Conservation (phyloP, 1,284 basidiomycete genomes). For the Cystobasidium pallidum region DNA sequence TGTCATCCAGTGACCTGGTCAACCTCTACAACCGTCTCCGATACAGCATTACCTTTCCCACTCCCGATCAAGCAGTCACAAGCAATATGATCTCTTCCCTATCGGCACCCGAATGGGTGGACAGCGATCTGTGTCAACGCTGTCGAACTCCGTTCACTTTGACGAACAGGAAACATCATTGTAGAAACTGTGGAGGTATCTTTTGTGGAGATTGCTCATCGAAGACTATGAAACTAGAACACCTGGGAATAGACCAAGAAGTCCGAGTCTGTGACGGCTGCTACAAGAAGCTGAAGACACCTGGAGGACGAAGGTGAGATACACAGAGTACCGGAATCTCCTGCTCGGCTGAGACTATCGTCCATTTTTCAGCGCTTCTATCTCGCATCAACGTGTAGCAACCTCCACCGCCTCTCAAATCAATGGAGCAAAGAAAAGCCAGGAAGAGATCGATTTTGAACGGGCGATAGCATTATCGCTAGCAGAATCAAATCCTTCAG, state of each 20-base stretch:
- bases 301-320: conserved; percentile 32
- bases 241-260: conserved; percentile 89
- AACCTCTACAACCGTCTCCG: conserved; percentile 79
- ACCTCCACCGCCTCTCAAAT: neutral
- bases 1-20: conserved; percentile 67
- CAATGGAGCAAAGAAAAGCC: conserved; percentile 20
- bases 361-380: neutral
- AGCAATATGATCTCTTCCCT: conserved; percentile 84
- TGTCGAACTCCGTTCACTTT: conserved; percentile 91
- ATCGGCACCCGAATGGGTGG: conserved; percentile 57
- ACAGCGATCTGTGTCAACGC: conserved; percentile 78
- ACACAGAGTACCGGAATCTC: too few species aligned
- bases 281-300: conserved; percentile 67
- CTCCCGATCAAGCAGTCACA: conserved; percentile 70
- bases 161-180: conserved; percentile 98
- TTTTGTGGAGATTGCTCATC: conserved; percentile 94
- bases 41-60: conserved; percentile 77
- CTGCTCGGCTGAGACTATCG: too few species aligned
- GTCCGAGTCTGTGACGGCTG: conserved; percentile 96
- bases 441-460: conserved; percentile 41
- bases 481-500: conserved; percentile 65
- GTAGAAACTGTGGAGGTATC: conserved; percentile 94
- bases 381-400: neutral
- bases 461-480: conserved; percentile 39
- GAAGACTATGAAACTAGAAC: conserved; percentile 80